Evolutionary conservation across 2,329 filamentous ascomycete species (phyloP).

Genomic region (Colletotrichum gigasporum): DNA sequence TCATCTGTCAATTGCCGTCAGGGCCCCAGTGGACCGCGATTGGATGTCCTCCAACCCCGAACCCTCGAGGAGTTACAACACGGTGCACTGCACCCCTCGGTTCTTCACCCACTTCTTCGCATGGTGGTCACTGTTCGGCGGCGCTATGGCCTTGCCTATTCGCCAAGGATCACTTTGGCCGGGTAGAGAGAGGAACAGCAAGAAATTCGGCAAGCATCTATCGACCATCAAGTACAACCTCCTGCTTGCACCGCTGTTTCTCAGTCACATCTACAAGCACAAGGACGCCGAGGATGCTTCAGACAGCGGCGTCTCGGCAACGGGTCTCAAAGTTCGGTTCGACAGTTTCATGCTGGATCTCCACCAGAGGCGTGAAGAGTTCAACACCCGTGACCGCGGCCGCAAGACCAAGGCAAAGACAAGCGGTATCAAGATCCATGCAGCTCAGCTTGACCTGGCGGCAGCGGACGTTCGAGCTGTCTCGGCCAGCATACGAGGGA

Average conservation of each 20-base stretch:
- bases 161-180: slow-evolving; percentile 93
- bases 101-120: slow-evolving; percentile 99
- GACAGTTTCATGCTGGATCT: slow-evolving; percentile 98
- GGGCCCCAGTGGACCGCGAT: slow-evolving; percentile 86
- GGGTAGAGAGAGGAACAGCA: slow-evolving; percentile 93
- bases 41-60: slow-evolving; percentile 82
- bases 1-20: slow-evolving; percentile 90
- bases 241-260: slow-evolving; percentile 88
- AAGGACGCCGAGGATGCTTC: slow-evolving; percentile 91
- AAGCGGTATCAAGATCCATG: slow-evolving; percentile 94
- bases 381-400: slow-evolving; percentile 82
- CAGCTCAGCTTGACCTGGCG: slow-evolving; percentile 90
- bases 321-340: slow-evolving; percentile 93
- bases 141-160: slow-evolving; percentile 92
- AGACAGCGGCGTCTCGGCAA: slow-evolving; percentile 83
- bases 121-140: slow-evolving; percentile 98
- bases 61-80: slow-evolving; percentile 92
- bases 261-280: slow-evolving; percentile 98
- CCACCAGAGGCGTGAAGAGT: slow-evolving; percentile 92
- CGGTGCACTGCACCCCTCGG: slow-evolving; percentile 90
- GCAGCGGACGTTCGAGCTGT: slow-evolving; percentile 93
- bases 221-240: slow-evolving; percentile 99
- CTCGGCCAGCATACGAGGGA: slow-evolving; percentile 87
- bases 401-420: slow-evolving; percentile 82
- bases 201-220: slow-evolving; percentile 96